Percentiles rank a stretch among this genome's conserved stretches.
These are phyloP conservation scores for Ceratobasidium sp. DNA, from an alignment of 1,284 basidiomycete genomes.

Conservation along the genomic window DNA sequence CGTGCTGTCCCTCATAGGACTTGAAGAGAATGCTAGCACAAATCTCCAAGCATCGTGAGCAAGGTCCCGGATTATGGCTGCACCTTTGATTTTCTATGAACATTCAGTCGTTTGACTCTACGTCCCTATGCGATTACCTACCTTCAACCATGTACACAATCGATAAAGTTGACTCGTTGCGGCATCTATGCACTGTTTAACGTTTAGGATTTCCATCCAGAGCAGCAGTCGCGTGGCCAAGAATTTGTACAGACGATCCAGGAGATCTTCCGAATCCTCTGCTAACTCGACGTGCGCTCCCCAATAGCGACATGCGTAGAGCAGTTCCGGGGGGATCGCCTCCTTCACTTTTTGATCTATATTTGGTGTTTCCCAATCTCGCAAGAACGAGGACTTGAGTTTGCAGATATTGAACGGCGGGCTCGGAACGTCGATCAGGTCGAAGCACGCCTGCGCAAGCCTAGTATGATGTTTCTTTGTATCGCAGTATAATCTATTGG, in stretches of 20 bases:
- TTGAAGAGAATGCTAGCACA: not conserved
- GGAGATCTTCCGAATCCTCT: not conserved
- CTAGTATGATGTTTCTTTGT: not conserved
- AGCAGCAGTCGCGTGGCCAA: slow-evolving; percentile 11
- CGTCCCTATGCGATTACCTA: too few species aligned
- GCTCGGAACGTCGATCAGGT: not conserved
- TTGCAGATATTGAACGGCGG: slow-evolving; percentile 36
- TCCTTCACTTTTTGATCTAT: not conserved
- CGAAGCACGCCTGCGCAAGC: slow-evolving; percentile 5
- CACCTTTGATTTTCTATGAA: too few species aligned
- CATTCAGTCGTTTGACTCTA: too few species aligned
- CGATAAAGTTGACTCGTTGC: too few species aligned
- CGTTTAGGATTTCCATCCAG: slow-evolving; percentile 33
- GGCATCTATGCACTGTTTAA: too few species aligned
- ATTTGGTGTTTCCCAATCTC: not conserved
- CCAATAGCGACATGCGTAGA: slow-evolving; percentile 39
- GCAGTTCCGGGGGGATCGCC: not conserved
- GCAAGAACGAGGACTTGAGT: not conserved
- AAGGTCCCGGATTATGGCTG: too few species aligned
- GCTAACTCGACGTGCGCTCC: not conserved
- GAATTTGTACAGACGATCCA: not conserved
- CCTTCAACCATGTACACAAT: too few species aligned
- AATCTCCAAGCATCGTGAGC: not conserved
- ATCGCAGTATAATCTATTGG: slow-evolving; percentile 16
- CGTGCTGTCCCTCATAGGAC: not conserved